phyloP scores from a whole-genome alignment of 2,329 filamentous ascomycete species.

The Aspergillus fructus region DNA sequence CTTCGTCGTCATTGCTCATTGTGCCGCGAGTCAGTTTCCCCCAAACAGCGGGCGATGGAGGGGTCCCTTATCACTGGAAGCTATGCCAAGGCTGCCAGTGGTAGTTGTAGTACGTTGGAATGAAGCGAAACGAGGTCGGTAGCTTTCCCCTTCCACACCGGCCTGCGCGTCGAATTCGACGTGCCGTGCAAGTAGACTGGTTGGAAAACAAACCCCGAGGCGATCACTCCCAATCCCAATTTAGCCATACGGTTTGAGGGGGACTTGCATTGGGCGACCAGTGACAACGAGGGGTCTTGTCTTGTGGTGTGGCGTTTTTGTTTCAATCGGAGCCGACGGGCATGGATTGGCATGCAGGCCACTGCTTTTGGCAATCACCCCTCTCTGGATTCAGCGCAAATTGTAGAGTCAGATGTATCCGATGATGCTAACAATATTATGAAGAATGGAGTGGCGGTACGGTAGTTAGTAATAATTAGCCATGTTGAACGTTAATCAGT shows the following conservation, averaged over 20 bases:
- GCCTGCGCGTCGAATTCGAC: not conserved
- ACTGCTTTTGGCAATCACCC: conserved; percentile 9
- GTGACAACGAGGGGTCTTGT: not conserved
- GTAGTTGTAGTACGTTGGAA: no score
- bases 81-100: no score
- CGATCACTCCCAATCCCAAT: conserved; percentile 1
- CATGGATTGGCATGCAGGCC: conserved; percentile 5
- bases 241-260: not conserved
- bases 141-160: no score
- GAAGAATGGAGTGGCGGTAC: not conserved
- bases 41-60: not conserved
- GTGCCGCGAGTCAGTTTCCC: not conserved
- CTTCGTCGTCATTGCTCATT: not conserved
- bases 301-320: not conserved
- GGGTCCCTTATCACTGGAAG: not conserved
- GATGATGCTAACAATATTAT: not conserved
- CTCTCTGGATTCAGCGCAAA: not conserved
- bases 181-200: not conserved
- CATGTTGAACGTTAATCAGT: conserved; percentile 3
- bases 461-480: not conserved
- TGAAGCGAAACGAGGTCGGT: no score
- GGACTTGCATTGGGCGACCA: not conserved
- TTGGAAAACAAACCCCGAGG: not conserved
- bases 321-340: conserved; percentile 1
- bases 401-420: not conserved